These are phyloP conservation scores for Schwanniomyces pseudopolymorphus DNA, from an alignment of 805 yeast species.

Conservation along the genomic window DNA sequence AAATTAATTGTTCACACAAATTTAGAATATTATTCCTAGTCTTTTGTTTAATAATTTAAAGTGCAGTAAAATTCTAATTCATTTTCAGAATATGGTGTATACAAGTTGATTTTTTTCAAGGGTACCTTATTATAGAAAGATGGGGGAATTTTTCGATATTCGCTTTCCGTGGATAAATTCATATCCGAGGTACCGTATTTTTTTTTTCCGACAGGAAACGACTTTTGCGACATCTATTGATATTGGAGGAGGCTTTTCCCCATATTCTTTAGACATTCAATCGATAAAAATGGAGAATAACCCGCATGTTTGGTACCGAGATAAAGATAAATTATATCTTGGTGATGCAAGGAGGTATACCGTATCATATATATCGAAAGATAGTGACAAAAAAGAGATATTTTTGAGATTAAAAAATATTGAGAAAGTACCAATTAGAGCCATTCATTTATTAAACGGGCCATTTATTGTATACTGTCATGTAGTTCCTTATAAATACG, in stretches of 20 bases:
- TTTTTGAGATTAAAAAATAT: slow-evolving; percentile 39
- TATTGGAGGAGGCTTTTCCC: not conserved
- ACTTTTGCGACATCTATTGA: slow-evolving; percentile 1
- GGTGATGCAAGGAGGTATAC: slow-evolving; percentile 40
- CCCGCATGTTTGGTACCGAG: slow-evolving; percentile 35
- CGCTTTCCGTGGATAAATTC: not conserved
- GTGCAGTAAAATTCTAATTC: not conserved
- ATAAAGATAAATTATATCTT: slow-evolving; percentile 30
- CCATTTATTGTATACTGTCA: slow-evolving; percentile 46
- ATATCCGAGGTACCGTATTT: not conserved
- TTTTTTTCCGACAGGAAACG: not conserved
- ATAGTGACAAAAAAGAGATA: slow-evolving; percentile 16
- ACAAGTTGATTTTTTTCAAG: not conserved
- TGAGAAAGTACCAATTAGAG: slow-evolving; percentile 36
- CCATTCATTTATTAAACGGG: slow-evolving; percentile 42
- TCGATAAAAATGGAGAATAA: not conserved
- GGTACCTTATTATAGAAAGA: not conserved
- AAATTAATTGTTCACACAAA: not conserved
- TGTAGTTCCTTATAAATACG: slow-evolving; percentile 37
- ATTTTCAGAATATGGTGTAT: not conserved
- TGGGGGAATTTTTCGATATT: not conserved
- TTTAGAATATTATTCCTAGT: not conserved
- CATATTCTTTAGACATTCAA: not conserved
- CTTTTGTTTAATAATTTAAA: not conserved
- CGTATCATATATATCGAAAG: slow-evolving; percentile 22